Evolutionary conservation across 2,329 filamentous ascomycete species (phyloP), one percentile per base, ranked within the genome.

Genomic region (Harringtonia aguacate): DNA sequence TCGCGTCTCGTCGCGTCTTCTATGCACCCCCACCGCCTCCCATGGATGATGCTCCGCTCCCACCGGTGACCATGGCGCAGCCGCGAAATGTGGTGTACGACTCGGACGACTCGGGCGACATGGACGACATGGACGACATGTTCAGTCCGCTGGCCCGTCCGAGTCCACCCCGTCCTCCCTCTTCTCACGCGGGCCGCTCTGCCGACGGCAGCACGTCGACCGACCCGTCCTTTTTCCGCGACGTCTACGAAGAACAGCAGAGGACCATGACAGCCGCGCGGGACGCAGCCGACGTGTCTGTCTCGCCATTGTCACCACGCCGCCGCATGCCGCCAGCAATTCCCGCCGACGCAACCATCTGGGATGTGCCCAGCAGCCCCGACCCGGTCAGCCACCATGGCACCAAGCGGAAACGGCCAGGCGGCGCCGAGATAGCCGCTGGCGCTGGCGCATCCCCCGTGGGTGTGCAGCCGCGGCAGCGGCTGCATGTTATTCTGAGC

Each of bases 231-330:
- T 68, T 72, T 49, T 74, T 74, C 48, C 63, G 64, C 38, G 61
- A 58, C 40, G 53, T 74, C 10, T 73, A 70, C 46, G 59, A 69
- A 20, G 66, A 71, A 39, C 68, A 73, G 51, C 61, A 62, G 57
- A 58, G 29, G 58, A 60, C 10, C 50, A 45, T 28, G 18, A 8
- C 13, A n/a, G 28, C 10, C 31, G 36, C 14, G 28, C 27, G n/a
- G n/a, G n/a, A n/a, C n/a, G n/a, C 20, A 38, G 17, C 30, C 37
- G 31, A 10, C 15, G 21, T 2, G 28, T n/a, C 3, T 15, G 22
- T 9, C 17, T 12, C 2, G 29, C 20, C n/a, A 35, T 15, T 10
- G 34, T 27, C 15, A 20, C 10, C 21, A 8, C 30, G n/a, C n/a
- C n/a, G n/a, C n/a, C n/a, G n/a, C 20, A 15, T 14, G 15, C 14